phyloP scores from a whole-genome alignment of 225 moss, liverwort and hornwort genomes.

The Pseudoscleropodium purum region DNA sequence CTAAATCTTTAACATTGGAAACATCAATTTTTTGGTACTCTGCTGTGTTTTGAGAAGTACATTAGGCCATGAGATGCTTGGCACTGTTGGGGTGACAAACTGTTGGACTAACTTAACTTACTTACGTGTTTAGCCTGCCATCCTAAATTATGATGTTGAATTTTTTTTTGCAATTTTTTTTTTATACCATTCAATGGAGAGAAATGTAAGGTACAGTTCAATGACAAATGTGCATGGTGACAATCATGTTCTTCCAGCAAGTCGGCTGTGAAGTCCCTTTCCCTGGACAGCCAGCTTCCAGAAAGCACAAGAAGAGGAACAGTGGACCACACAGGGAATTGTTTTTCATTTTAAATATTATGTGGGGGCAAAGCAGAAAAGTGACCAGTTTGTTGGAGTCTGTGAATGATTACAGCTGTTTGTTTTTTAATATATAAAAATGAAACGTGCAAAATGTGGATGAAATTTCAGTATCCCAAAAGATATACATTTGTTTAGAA shows the following conservation, averaged over 20 bases:
- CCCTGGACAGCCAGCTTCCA: not conserved
- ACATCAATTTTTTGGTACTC: not conserved
- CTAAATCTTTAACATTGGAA: not conserved
- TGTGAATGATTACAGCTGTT: not conserved
- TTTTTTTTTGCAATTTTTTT: not conserved
- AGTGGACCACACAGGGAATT: not conserved
- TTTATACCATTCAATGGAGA: not conserved
- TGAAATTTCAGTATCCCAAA: not conserved
- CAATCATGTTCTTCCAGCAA: not conserved
- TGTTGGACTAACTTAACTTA: too few relatives aligned
- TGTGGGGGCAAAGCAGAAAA: not conserved
- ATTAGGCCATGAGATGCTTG: not conserved
- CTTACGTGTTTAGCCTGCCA: too few relatives aligned
- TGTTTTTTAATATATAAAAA: not conserved
- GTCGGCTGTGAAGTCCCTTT: not conserved
- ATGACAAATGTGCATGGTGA: not conserved
- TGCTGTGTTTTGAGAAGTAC: not conserved
- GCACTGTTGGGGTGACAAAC: not conserved
- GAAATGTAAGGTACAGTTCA: not conserved
- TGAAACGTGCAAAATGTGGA: not conserved
- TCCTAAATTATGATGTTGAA: too few relatives aligned
- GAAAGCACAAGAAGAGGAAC: not conserved
- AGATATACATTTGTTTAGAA: not conserved
- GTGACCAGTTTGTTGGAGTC: not conserved
- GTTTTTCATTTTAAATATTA: not conserved